Evolutionary conservation across 2,329 filamentous ascomycete species (phyloP), one percentile per base, ranked within the genome.

Genomic region (Neonectria magnoliae): DNA sequence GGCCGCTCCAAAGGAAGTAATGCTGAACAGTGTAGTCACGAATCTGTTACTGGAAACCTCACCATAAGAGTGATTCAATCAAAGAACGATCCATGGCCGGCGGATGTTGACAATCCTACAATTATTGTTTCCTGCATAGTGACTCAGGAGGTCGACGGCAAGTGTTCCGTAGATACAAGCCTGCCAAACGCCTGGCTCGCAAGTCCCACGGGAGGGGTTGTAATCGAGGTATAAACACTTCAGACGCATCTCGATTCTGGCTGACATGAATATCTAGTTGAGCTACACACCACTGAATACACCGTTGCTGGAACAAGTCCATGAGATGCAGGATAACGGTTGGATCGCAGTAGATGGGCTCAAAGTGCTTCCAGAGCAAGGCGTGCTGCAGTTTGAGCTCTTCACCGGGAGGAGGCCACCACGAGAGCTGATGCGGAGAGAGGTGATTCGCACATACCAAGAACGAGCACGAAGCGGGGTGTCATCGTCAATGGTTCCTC

Each of bases 171-270:
- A 16, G 57, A 66, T 60, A 89, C 89, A 68, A 85, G 83, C 36
- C 78, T 90, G 60, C 87, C 87, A 0, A 73, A 77, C 22, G 81
- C 83, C 57, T 90, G 87, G 87, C 77, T 89, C 48, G 78, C 81
- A 31, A 89, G 85, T 69, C 80, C 82, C 1, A 88, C 86, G 3
- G 87, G 87, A 11, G 87, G 87, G 5, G 86, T 89, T 8, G 82
- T 52, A 83, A 88, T 71, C 13, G 67, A 71, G 77, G 83, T 84
- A 68, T 64, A 65, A 66, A 18, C 2, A 6, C 31, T 29, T 18
- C 6, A 45, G 11, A 10, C 14, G 13, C 27, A 13, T n/a, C 13
- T n/a, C 22, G 22, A 25, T 25, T 25, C 22, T 25, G 22, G 22
- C 22, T 25, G 5, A 25, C 22, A 25, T 25, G 22, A 25, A 4